phyloP scores from a whole-genome alignment of 1,284 basidiomycete species.

The Gomphus sp. region DNA sequence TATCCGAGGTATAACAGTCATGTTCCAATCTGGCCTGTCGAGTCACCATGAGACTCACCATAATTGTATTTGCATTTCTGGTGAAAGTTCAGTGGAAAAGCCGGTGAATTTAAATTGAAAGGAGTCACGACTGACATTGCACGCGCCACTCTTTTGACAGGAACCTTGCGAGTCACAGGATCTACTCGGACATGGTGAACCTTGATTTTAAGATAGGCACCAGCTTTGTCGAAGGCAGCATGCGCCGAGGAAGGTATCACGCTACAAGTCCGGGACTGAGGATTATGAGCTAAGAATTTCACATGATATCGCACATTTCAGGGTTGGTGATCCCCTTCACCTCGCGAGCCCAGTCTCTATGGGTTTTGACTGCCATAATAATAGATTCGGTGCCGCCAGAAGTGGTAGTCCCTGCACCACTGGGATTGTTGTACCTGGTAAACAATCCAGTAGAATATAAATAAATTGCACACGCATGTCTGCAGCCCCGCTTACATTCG shows the following conservation, averaged over 20 bases:
- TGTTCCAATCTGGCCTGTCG: background rate
- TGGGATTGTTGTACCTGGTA: constrained; percentile 66
- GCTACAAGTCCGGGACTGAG: constrained; percentile 31
- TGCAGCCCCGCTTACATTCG: constrained; percentile 38
- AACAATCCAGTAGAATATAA: constrained; percentile 11
- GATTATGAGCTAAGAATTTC: constrained; percentile 1
- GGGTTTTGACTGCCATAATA: constrained; percentile 88
- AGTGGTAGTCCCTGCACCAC: constrained; percentile 86
- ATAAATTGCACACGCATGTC: background rate
- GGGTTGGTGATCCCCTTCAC: constrained; percentile 87
- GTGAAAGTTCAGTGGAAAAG: background rate
- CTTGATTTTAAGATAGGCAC: constrained; percentile 88
- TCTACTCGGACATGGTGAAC: constrained; percentile 87
- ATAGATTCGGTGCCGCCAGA: constrained; percentile 96
- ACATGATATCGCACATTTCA: constrained; percentile 63
- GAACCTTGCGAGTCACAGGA: constrained; percentile 68
- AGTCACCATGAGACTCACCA: constrained; percentile 38
- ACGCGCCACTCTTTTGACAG: constrained; percentile 68
- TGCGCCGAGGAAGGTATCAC: constrained; percentile 83
- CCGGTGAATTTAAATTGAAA: constrained; percentile 1
- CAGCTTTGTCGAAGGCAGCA: constrained; percentile 93
- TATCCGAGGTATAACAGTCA: constrained; percentile 23
- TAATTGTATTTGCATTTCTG: constrained; percentile 76
- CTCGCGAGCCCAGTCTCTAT: constrained; percentile 85
- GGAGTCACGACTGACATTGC: constrained; percentile 54